Evolutionary conservation across 1,139 yeast species (phyloP).

Genomic region (Candida frijolesensis): DNA sequence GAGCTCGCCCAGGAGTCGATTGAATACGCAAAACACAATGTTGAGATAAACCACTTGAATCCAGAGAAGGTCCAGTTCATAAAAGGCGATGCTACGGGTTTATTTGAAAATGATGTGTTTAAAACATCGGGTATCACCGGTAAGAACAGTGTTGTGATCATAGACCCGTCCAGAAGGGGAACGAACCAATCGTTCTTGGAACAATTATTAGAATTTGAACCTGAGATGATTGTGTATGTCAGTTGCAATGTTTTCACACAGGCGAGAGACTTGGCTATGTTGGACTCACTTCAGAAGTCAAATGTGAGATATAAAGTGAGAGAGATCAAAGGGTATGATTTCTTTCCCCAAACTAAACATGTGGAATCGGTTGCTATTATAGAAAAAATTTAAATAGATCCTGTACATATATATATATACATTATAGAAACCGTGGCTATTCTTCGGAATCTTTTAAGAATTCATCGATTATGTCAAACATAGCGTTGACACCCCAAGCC

Average conservation of each 20-base stretch:
- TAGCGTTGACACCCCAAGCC: conserved; percentile 67
- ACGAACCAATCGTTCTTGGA: conserved; percentile 34
- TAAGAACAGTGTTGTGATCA: conserved; percentile 37
- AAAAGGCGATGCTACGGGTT: conserved; percentile 39
- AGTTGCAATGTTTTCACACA: conserved; percentile 52
- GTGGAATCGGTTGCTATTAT: conserved; percentile 47
- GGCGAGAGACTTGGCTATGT: conserved; percentile 42
- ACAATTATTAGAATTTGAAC: conserved; percentile 40
- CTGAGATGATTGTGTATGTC: conserved; percentile 40
- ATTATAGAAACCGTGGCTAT: not conserved
- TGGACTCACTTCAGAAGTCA: conserved; percentile 26
- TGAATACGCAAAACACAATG: conserved; percentile 42
- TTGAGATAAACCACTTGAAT: conserved; percentile 38
- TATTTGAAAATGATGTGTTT: conserved; percentile 33
- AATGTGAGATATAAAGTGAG: conserved; percentile 28
- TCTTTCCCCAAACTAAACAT: conserved; percentile 52
- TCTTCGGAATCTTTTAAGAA: conserved; percentile 25
- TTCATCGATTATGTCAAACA: conserved; percentile 58
- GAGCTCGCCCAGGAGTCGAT: conserved; percentile 39
- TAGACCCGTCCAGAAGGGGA: conserved; percentile 52
- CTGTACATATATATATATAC: conserved; percentile 8
- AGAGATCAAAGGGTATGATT: conserved; percentile 45
- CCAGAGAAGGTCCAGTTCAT: conserved; percentile 35
- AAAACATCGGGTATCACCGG: conserved; percentile 29
- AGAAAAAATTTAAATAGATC: conserved; percentile 19